These are phyloP conservation scores for Thelonectria blattea DNA, from an alignment of 2,329 filamentous ascomycete species.

Conservation along the genomic window DNA sequence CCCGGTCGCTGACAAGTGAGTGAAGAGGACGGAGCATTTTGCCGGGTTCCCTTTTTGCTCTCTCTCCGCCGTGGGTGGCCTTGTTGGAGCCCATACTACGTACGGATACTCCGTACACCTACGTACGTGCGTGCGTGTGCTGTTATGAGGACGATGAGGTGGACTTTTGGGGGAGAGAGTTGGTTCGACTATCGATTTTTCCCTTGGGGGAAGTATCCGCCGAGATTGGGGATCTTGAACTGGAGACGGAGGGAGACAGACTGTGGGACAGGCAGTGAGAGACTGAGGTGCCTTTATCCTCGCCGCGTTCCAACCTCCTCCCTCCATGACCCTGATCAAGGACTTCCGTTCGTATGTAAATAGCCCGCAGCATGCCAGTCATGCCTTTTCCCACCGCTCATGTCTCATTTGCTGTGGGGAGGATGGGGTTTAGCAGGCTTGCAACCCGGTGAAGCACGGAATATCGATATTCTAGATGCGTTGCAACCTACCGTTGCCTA, in stretches of 20 bases:
- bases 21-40: neutral
- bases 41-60: neutral
- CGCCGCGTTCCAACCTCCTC: neutral
- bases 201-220: neutral
- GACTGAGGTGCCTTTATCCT: too few relatives aligned
- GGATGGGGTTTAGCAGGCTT: neutral
- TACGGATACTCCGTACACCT: too few relatives aligned
- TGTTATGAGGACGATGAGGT: neutral
- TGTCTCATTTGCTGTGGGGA: conserved; percentile 7
- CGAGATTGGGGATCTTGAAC: neutral
- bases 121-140: neutral
- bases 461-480: conserved; percentile 1
- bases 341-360: conserved; percentile 3
- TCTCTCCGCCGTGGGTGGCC: conserved; percentile 4
- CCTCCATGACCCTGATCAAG: conserved; percentile 4
- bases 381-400: conserved; percentile 6
- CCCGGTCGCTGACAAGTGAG: conserved; percentile 2
- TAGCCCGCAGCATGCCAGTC: conserved; percentile 17
- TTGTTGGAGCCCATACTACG: conserved; percentile 3
- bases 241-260: neutral
- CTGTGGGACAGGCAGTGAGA: too few relatives aligned
- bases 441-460: neutral
- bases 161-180: neutral
- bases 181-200: neutral
- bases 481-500: too few relatives aligned